These are phyloP conservation scores for Rhodamnia rubescens DNA, from an alignment of 345 rosid genomes.

Conservation along the genomic window DNA sequence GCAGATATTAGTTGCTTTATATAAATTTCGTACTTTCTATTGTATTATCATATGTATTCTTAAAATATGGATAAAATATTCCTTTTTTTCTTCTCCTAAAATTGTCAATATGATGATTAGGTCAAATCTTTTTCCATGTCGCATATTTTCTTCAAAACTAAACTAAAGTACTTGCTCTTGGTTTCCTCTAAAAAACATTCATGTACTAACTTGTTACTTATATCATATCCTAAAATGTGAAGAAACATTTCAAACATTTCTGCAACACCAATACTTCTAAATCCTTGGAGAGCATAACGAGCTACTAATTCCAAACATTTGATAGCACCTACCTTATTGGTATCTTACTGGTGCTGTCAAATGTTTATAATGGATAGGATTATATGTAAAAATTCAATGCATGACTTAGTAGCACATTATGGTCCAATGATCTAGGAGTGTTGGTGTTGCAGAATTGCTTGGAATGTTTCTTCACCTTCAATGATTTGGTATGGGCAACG, in stretches of 20 bases:
- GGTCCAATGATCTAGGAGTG: neutral
- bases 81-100: neutral
- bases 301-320: neutral
- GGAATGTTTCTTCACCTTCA: neutral
- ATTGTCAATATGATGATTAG: neutral
- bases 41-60: neutral
- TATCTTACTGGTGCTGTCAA: neutral
- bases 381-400: neutral
- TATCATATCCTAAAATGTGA: neutral
- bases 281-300: neutral
- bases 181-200: accelerated
- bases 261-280: neutral
- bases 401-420: neutral
- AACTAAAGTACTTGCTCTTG: neutral
- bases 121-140: neutral
- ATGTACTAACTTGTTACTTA: neutral
- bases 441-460: neutral
- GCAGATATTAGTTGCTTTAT: neutral
- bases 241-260: neutral
- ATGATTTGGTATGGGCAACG: neutral
- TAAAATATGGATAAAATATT: neutral
- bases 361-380: neutral
- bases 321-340: neutral
- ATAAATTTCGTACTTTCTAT: neutral
- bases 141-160: accelerated